Evolutionary conservation across 306 rosid species (phyloP), one percentile per base, ranked within the genome.

Genomic region (Trifolium subterraneum): DNA sequence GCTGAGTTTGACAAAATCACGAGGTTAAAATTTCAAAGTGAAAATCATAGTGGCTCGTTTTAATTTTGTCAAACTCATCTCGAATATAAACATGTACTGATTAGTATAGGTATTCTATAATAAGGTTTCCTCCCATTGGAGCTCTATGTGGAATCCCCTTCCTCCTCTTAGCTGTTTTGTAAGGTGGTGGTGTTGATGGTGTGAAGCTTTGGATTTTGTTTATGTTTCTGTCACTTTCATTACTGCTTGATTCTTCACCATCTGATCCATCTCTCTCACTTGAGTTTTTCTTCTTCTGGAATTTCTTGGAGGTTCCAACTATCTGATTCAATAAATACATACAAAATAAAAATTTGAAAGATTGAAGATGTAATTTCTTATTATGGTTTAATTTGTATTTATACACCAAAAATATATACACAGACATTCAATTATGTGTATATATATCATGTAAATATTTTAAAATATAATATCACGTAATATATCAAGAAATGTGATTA

Each of bases 141-240:
- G 92, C 50, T 60, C 92, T 71, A 52, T 76, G 89, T 38, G 92
- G 92, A 16, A 84, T 41, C 63, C 92, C 92, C 76, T 87, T 87
- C 71, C 92, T 83, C 47, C 92, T 85, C 81, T 83, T 85, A 77
- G 81, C 80, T 70, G 75, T 84, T 18, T 4, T 58, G 16, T 25
- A 58, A 25, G 92, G 86, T 8, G 89, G 91, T 0, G 92, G 92
- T 2, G 92, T 87, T 20, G 89, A 83, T 0, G 92, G 92, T 39
- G 87, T 75, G 68, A 87, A 87, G 80, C 89, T 83, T 45, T 74
- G 84, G n/a, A 73, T 73, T 74, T 25, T 72, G 65, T 69, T 61
- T 74, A n/a, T 72, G 55, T 72, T 65, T 50, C 71, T 80, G 8
- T 0, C 64, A 70, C 45, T 73, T 69, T 77, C 73, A 45, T 72